A percentile compares a stretch with the other conserved stretches of the same genome.
Evolutionary conservation across 2,329 filamentous ascomycete genomes (phyloP).

Genomic region (Phyllosticta capitalensis): DNA sequence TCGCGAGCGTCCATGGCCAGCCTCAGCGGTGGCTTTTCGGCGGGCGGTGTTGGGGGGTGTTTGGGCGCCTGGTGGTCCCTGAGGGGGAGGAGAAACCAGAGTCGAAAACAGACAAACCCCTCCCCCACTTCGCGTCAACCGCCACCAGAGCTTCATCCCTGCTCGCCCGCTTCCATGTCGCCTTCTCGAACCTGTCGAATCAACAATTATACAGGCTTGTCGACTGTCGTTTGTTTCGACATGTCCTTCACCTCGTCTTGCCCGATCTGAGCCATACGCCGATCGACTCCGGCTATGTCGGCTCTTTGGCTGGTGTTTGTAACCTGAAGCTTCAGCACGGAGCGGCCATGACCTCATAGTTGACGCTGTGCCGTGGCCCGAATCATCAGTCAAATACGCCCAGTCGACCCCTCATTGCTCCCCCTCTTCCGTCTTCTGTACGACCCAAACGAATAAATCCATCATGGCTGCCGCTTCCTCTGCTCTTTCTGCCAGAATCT

Average conservation of each 20-base stretch:
- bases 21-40: neutral
- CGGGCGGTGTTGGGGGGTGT: neutral
- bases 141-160: neutral
- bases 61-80: neutral
- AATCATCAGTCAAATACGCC: neutral
- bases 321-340: neutral
- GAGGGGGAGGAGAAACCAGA: neutral
- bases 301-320: neutral
- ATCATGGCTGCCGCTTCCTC: conserved; percentile 7
- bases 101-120: neutral
- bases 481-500: conserved; percentile 20
- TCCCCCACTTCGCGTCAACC: neutral
- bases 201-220: neutral
- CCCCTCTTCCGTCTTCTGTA: neutral
- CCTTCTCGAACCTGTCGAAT: neutral
- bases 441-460: neutral
- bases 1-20: neutral
- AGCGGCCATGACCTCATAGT: conserved; percentile 6
- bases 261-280: neutral
- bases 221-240: neutral
- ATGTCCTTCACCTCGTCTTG: too few relatives aligned
- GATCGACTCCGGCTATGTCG: neutral
- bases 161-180: neutral
- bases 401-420: neutral
- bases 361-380: neutral